Evolutionary conservation across 768 basidiomycete species (phyloP).

Genomic region (Mycena filopes): DNA sequence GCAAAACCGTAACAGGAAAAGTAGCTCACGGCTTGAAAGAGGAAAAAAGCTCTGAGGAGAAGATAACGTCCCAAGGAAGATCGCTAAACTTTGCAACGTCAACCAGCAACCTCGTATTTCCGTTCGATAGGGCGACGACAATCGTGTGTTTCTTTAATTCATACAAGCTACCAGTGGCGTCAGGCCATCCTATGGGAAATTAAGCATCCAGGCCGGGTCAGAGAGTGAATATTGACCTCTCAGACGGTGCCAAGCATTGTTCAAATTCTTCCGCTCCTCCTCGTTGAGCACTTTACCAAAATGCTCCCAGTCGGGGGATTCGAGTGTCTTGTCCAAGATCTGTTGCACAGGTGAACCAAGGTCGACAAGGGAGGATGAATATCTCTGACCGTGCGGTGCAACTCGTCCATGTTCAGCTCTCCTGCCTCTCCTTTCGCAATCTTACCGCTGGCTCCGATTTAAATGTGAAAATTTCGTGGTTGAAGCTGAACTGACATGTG

Average conservation of each 20-base stretch:
- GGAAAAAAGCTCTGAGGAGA: constrained; percentile 69
- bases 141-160: constrained; percentile 62
- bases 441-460: constrained; percentile 42
- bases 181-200: constrained; percentile 62
- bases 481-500: constrained; percentile 50
- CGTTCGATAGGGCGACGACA: constrained; percentile 70
- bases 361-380: background rate
- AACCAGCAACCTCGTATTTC: constrained; percentile 67
- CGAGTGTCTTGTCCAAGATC: constrained; percentile 69
- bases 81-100: constrained; percentile 73
- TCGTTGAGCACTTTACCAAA: constrained; percentile 59
- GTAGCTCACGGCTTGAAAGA: constrained; percentile 71
- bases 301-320: constrained; percentile 59
- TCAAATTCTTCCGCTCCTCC: constrained; percentile 54
- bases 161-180: constrained; percentile 59
- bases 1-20: background rate
- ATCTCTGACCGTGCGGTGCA: constrained; percentile 62
- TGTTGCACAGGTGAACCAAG: constrained; percentile 33
- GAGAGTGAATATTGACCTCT: constrained; percentile 51
- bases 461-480: background rate
- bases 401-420: constrained; percentile 60
- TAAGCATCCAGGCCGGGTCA: no score
- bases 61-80: constrained; percentile 73
- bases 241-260: constrained; percentile 67
- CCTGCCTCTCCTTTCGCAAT: constrained; percentile 59